These are phyloP conservation scores for Daldinia bambusicola DNA, from an alignment of 495 filamentous ascomycete species.

Conservation along the genomic window DNA sequence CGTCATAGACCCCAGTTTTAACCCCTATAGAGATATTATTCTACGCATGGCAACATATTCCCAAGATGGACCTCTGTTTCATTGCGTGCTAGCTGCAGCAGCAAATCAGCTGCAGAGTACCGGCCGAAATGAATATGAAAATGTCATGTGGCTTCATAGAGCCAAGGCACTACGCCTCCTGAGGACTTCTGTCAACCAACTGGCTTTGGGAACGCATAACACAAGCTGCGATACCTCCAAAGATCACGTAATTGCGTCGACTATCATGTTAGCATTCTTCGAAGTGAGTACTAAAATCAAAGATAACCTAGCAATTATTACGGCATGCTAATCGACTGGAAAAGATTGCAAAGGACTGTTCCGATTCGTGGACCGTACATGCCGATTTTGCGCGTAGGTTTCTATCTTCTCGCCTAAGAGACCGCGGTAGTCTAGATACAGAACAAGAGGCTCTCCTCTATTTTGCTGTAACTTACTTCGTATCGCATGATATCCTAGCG, in stretches of 20 bases:
- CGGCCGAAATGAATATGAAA: conserved; percentile 33
- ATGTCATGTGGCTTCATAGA: conserved; percentile 34
- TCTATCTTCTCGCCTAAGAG: conserved; percentile 27
- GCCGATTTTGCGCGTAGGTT: conserved; percentile 33
- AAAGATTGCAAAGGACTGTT: conserved; percentile 39
- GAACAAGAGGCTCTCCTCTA: conserved; percentile 37
- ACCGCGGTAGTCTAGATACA: conserved; percentile 17
- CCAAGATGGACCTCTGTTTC: conserved; percentile 32
- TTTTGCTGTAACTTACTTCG: conserved; percentile 41
- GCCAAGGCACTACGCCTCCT: conserved; percentile 34
- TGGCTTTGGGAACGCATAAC: conserved; percentile 7
- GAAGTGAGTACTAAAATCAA: conserved; percentile 21
- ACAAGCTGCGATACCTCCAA: conserved; percentile 11
- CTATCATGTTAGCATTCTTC: conserved; percentile 38
- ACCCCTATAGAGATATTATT: conserved; percentile 34
- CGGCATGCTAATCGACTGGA: background rate
- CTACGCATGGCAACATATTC: conserved; percentile 30
- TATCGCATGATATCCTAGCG: conserved; percentile 38
- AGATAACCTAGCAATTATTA: background rate
- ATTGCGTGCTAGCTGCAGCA: conserved; percentile 34
- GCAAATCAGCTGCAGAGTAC: conserved; percentile 37
- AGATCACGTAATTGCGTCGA: conserved; percentile 38
- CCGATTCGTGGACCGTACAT: conserved; percentile 37
- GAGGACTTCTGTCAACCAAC: conserved; percentile 13
- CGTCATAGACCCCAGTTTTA: conserved; percentile 33